Evolutionary conservation across 768 basidiomycete species (phyloP).

Genomic region (Cystobasidium onofrii): DNA sequence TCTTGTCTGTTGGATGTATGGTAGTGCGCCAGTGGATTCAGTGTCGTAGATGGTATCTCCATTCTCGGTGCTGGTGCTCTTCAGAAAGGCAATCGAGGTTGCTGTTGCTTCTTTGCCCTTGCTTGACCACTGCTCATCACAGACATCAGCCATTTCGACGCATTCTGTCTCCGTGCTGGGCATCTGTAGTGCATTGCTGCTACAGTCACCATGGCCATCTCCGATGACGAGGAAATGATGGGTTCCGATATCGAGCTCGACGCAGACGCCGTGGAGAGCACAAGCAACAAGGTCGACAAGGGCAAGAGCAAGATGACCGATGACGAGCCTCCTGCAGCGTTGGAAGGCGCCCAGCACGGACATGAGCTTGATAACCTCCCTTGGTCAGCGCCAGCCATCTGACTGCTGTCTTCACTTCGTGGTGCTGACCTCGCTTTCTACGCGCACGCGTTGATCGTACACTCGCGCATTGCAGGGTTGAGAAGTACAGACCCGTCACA

Average conservation of each 20-base stretch:
- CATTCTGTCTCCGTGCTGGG: neutral
- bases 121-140: no score
- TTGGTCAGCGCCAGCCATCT: slow-evolving; percentile 56
- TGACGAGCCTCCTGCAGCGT: slow-evolving; percentile 41
- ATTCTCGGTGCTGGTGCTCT: no score
- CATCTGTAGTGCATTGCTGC: neutral
- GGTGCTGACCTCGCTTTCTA: neutral
- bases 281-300: slow-evolving; percentile 14
- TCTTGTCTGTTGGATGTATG: neutral
- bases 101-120: no score
- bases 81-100: neutral
- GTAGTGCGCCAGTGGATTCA: neutral
- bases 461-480: slow-evolving; percentile 61
- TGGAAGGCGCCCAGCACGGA: slow-evolving; percentile 34
- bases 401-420: neutral
- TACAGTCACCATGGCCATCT: slow-evolving; percentile 11
- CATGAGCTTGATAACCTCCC: slow-evolving; percentile 63
- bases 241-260: neutral
- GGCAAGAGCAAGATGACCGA: slow-evolving; percentile 55
- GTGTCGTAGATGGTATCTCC: neutral
- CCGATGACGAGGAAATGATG: slow-evolving; percentile 22
- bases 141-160: no score
- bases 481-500: slow-evolving; percentile 88
- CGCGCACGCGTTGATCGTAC: neutral
- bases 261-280: neutral